phyloP scores from a whole-genome alignment of 148 eudicot species.

The Selenicereus undatus region DNA sequence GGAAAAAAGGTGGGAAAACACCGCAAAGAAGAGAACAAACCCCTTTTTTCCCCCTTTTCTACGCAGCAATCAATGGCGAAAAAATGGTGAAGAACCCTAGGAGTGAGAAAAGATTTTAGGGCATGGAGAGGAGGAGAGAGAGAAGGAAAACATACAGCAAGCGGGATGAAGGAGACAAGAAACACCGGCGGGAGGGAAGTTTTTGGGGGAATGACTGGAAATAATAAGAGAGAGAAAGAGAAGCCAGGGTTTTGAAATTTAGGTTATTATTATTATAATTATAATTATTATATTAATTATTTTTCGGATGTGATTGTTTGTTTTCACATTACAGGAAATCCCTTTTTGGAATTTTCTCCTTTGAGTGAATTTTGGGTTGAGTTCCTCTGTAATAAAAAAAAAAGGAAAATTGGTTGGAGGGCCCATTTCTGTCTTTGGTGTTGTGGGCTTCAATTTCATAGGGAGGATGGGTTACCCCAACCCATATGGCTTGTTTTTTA shows the following conservation, averaged over 20 bases:
- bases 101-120: not conserved
- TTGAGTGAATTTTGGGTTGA: no score
- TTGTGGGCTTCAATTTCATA: not conserved
- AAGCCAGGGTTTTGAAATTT: not conserved
- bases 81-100: not conserved
- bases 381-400: no score
- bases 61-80: conserved; percentile 1
- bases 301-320: not conserved
- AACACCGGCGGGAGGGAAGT: conserved; percentile 9
- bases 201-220: not conserved
- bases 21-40: conserved; percentile 1
- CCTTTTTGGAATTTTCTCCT: no score
- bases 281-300: not conserved
- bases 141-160: not conserved
- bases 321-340: not conserved
- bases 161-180: not conserved
- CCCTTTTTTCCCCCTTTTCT: not conserved
- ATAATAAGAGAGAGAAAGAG: not conserved
- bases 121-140: conserved; percentile 1
- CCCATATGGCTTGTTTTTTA: no score
- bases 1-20: not conserved
- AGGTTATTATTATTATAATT: no score
- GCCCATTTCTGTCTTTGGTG: not conserved
- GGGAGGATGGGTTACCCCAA: not conserved
- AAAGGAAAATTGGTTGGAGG: not conserved